Evolutionary conservation across 257 asterid species (phyloP), one percentile per base, ranked within the genome.

Genomic region (Datura wrightii): DNA sequence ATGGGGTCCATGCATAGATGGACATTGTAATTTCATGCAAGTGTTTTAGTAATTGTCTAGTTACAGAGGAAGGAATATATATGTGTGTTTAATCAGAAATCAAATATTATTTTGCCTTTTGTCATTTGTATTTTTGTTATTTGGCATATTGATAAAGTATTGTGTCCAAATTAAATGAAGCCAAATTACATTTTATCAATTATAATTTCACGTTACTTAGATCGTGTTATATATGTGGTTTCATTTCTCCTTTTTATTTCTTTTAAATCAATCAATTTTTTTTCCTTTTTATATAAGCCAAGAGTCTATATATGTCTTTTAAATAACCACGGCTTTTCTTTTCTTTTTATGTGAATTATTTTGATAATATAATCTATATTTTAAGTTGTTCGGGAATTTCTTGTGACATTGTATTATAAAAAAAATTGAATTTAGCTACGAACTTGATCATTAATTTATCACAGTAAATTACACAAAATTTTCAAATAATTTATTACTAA

Each of bases 21-120:
- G 41, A 44, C 62, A 42, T 16, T 42, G 48, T 48, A 19, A 42
- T 10, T 72, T 11, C 66, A 13, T 13, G 62, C 8, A 62, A 39
- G 84, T 79, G 76, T 56, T 65, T 34, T 90, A 81, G 92, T 67
- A 71, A 85, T 67, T 86, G 91, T 87, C 90, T 54, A 83, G 8
- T 85, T 83, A 74, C 55, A 63, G 56, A 4, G 14, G 8, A 50
- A 10, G 55, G 41, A 80, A 58, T 67, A 65, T 84, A 60, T 48
- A 11, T 24, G 24, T 70, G 79, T 80, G 8, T 79, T 36, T 72
- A 58, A 83, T 44, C 54, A 55, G 10, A 48, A 37, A 79, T 46
- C 70, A 10, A 48, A 76, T 24, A 31, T 6, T 24, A 13, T 76
- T 31, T 11, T 3, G 62, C 46, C 3, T 48, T 31, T 10, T 24